Percentiles rank a stretch among this genome's conserved stretches.
These are phyloP conservation scores for Pseudozyma thailandica DNA, from an alignment of 1,284 basidiomycete species.

Conservation along the genomic window DNA sequence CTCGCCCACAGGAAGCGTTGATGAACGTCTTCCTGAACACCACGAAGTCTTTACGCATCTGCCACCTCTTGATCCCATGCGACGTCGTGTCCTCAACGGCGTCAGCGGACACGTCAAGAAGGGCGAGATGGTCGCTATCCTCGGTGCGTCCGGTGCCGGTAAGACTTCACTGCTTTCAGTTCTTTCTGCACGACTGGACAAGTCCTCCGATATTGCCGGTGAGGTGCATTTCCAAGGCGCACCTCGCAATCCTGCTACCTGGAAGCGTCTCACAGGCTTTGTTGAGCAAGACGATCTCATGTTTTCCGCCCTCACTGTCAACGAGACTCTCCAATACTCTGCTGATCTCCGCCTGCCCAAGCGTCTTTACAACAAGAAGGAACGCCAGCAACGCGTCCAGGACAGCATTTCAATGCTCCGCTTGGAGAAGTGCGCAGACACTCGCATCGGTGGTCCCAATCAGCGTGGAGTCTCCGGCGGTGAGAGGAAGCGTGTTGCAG, in stretches of 20 bases:
- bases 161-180: slow-evolving; percentile 58
- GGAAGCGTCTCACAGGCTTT: slow-evolving; percentile 55
- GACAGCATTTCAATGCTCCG: slow-evolving; percentile 53
- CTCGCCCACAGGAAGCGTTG: slow-evolving; percentile 4
- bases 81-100: slow-evolving; percentile 42
- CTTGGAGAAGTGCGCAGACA: slow-evolving; percentile 48
- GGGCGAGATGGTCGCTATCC: slow-evolving; percentile 53
- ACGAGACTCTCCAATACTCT: slow-evolving; percentile 53
- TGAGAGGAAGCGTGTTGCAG: slow-evolving; percentile 54
- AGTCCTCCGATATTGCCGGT: slow-evolving; percentile 45
- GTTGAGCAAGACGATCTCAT: slow-evolving; percentile 61
- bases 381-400: slow-evolving; percentile 48
- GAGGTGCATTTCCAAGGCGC: slow-evolving; percentile 41
- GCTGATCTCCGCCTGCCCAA: slow-evolving; percentile 49
- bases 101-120: slow-evolving; percentile 47
- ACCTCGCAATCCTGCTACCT: slow-evolving; percentile 47
- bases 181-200: slow-evolving; percentile 49
- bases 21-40: slow-evolving; percentile 23
- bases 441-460: slow-evolving; percentile 44
- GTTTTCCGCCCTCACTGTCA: slow-evolving; percentile 50
- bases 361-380: slow-evolving; percentile 32
- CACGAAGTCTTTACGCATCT: slow-evolving; percentile 37
- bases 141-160: slow-evolving; percentile 56
- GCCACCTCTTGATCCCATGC: slow-evolving; percentile 35
- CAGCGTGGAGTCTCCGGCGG: slow-evolving; percentile 55